A percentile compares a stretch with the other conserved stretches of the same genome.
These are phyloP conservation scores for Hyphochytrium catenoides DNA, from an alignment of 352 stramenopile genomes.

Conservation along the genomic window DNA sequence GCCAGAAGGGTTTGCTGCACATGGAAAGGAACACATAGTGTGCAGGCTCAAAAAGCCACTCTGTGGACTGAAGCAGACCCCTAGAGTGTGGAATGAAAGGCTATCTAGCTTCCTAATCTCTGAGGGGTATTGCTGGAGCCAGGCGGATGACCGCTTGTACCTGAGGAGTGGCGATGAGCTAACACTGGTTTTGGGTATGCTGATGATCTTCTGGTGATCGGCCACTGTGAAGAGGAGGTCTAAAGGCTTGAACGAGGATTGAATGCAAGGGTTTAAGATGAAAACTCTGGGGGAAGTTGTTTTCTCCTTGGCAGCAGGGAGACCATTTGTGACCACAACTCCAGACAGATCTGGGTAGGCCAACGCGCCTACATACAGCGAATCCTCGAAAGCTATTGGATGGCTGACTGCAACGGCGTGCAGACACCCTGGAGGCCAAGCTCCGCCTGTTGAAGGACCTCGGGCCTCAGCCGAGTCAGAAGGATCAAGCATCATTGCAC, in stretches of 20 bases:
- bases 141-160: constrained; percentile 9
- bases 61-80: constrained; percentile 7
- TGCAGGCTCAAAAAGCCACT: constrained; percentile 3
- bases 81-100: constrained; percentile 5
- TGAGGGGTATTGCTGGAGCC: constrained; percentile 3
- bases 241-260: constrained; percentile 5
- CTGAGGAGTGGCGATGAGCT: neutral
- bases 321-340: constrained; percentile 1
- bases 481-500: constrained; percentile 2
- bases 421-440: neutral
- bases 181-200: constrained; percentile 8
- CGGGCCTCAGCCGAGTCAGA: no score
- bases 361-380: constrained; percentile 7
- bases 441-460: neutral
- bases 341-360: constrained; percentile 4
- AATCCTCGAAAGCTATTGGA: constrained; percentile 3
- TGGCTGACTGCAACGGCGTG: neutral
- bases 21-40: constrained; percentile 3
- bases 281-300: constrained; percentile 1
- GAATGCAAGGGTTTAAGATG: constrained; percentile 4
- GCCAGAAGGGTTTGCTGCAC: neutral
- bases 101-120: constrained; percentile 3
- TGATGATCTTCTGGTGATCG: constrained; percentile 10
- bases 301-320: constrained; percentile 7
- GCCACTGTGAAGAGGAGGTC: neutral